Evolutionary conservation across 768 basidiomycete genomes (phyloP).

Genomic region (Boletus pseudo-olivaceus): DNA sequence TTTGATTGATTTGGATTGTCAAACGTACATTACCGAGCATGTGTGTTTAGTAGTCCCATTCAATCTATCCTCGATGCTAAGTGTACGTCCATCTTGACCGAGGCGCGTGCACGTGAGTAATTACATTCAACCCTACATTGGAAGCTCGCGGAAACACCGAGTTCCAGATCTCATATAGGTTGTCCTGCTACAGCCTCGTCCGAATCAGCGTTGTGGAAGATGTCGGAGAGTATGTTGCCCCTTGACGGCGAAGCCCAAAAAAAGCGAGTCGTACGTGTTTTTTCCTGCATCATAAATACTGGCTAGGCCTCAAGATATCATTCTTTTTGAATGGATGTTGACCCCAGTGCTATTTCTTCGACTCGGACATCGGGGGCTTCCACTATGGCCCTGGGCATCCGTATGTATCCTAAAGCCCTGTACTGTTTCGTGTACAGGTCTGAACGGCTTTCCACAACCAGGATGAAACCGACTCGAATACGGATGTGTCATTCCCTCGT

Average conservation of each 20-base stretch:
- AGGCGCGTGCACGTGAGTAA: conserved; percentile 19
- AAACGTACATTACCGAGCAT: conserved; percentile 7
- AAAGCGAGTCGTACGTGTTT: conserved; percentile 77
- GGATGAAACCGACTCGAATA: conserved; percentile 97
- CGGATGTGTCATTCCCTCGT: conserved; percentile 99
- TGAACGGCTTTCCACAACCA: conserved; percentile 26
- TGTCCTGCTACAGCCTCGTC: neutral
- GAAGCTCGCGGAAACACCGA: neutral
- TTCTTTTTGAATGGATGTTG: conserved; percentile 5
- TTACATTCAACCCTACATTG: neutral
- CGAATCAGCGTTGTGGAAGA: conserved; percentile 11
- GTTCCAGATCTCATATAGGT: neutral
- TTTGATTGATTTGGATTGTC: conserved; percentile 33
- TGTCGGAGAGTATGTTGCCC: conserved; percentile 49
- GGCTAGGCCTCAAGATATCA: conserved; percentile 3
- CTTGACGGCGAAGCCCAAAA: conserved; percentile 71
- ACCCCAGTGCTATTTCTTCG: conserved; percentile 95
- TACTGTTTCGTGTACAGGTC: neutral
- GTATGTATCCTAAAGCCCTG: conserved; percentile 40
- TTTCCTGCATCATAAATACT: neutral
- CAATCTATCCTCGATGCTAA: neutral
- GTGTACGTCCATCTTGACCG: neutral
- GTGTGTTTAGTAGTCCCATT: conserved; percentile 6
- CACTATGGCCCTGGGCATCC: conserved; percentile 99
- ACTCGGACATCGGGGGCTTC: conserved; percentile 98